Evolutionary conservation across 176 grass and related monocot genomes (phyloP).

Genomic region (Cenchrus americanus): DNA sequence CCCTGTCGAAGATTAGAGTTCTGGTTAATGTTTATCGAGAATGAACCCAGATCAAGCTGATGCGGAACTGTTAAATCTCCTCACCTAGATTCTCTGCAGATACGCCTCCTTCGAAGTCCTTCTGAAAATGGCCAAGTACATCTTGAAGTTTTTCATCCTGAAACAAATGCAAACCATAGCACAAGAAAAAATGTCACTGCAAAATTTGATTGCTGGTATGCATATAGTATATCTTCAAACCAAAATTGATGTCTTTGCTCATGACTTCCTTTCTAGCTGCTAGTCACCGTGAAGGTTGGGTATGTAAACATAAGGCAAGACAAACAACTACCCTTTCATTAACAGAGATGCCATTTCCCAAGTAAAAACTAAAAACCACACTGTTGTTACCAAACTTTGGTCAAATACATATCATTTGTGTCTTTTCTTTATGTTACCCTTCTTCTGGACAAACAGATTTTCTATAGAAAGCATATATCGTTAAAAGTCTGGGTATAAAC

Average conservation of each 20-base stretch:
- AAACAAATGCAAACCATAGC: conserved; percentile 34
- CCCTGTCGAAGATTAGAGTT: conserved; percentile 59
- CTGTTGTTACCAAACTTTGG: not conserved
- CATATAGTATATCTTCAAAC: conserved; percentile 21
- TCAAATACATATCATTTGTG: conserved; percentile 6
- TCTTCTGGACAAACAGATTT: not conserved
- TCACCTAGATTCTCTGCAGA: conserved; percentile 96
- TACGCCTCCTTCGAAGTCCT: conserved; percentile 86
- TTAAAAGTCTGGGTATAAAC: not conserved
- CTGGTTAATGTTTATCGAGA: conserved; percentile 38
- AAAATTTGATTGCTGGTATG: conserved; percentile 23
- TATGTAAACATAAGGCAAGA: not conserved
- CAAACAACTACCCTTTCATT: not conserved
- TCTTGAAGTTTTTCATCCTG: conserved; percentile 92
- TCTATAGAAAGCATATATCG: not conserved
- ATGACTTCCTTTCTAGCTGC: not conserved
- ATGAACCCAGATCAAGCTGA: conserved; percentile 38
- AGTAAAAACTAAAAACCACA: not conserved
- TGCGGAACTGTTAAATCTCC: conserved; percentile 35
- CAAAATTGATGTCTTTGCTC: conserved; percentile 16
- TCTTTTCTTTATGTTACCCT: not conserved
- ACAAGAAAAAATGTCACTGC: conserved; percentile 15
- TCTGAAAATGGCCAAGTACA: conserved; percentile 86
- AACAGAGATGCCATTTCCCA: not conserved
- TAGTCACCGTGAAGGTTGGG: not conserved